Evolutionary conservation across 352 stramenopile species (phyloP), one percentile per base, ranked within the genome.

Genomic region (Pythium apleroticum): DNA sequence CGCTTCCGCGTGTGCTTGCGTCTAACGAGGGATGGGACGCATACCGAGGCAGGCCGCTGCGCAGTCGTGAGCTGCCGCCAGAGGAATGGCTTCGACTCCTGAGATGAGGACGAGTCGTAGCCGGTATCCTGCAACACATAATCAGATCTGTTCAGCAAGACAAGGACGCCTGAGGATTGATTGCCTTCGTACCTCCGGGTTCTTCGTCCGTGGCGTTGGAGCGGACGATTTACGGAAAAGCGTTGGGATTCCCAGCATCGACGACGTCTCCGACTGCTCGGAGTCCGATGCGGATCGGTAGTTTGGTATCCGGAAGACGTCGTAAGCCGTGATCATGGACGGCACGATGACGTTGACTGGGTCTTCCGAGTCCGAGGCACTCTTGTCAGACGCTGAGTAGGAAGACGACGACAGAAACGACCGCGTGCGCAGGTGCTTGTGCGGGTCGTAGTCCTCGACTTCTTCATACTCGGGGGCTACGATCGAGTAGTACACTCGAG

Each of bases 11-110:
- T 66, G 19, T 75, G 72, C 24, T 78, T 76, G 10, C 75, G 68
- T 31, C 52, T 76, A 3, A 71, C 60, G 58, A 90, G 78, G 5
- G 73, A 73, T 0, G 72, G 76, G 4, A 87, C 63, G 45, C 80
- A 89, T 30, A 91, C 79, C 1, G 82, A 91, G 11, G 77, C 72
- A 17, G 82, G 76, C 4, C 80, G 85, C 10, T 76, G 78, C 12
- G 86, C 57, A 30, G 76, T 65, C 10, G 80, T 73, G 52, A 86
- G 75, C 3, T 78, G 87, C 24, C 76, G 74, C 70, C 85, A 80
- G 24, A 93, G 64, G 0, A 93, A 64, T 3, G 84, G 86, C 14
- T 80, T 72, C 1, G 66, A 61, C 59, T 89, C 80, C 14, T 74
- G 41, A 19, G 70, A 60, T 25, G 37, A 64, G 7, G 63, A 60